phyloP scores from a whole-genome alignment of 352 stramenopile genomes.

The Phytopythium chamaehyphon region DNA sequence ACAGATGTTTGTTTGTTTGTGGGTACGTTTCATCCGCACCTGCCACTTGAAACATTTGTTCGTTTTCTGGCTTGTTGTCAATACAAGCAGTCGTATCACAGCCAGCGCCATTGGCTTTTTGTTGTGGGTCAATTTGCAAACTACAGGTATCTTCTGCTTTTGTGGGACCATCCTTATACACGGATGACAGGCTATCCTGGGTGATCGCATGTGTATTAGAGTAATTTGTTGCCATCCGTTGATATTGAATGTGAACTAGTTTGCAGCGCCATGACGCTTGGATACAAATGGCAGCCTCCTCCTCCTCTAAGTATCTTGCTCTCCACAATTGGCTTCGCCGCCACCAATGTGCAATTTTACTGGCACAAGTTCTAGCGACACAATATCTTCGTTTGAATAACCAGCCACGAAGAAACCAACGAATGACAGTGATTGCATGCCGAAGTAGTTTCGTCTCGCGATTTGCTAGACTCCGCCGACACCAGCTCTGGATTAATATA shows the following conservation, averaged over 20 bases:
- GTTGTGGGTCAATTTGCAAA: no score
- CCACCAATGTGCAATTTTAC: constrained; percentile 51
- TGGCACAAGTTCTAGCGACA: background rate
- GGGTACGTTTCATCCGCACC: no score
- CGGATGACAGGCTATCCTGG: no score
- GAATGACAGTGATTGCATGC: constrained; percentile 8
- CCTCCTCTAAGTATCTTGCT: constrained; percentile 15
- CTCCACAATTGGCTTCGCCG: constrained; percentile 40
- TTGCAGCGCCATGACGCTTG: constrained; percentile 38
- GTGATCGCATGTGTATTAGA: no score
- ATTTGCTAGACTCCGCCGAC: constrained; percentile 18
- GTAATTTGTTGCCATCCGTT: no score
- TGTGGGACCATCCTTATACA: no score
- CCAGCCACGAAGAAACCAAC: constrained; percentile 15
- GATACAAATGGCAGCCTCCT: constrained; percentile 42
- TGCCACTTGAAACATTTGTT: no score
- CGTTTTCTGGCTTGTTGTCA: no score
- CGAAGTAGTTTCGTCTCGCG: constrained; percentile 5
- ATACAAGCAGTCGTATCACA: no score
- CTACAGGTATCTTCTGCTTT: no score
- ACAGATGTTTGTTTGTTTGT: no score
- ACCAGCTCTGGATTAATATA: constrained; percentile 36
- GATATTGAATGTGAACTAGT: background rate
- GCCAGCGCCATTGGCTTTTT: no score
- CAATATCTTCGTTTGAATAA: constrained; percentile 18